Evolutionary conservation across 805 yeast species (phyloP), one percentile per base, ranked within the genome.

Genomic region (Schwanniomyces yamadae): DNA sequence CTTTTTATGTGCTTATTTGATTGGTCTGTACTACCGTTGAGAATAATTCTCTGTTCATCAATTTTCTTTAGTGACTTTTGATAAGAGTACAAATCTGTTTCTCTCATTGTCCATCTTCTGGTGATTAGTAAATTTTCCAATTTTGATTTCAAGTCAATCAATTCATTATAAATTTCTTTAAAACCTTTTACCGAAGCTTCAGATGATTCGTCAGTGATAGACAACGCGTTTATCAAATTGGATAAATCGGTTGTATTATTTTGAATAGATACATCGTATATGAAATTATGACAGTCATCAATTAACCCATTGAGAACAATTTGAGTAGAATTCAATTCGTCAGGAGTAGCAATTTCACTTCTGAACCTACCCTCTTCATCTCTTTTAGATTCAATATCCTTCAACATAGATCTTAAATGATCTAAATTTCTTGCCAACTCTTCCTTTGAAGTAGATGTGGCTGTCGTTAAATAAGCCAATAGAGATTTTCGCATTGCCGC

Each of bases 91-190:
- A 93, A 71, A 63, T 93, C 99, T 0, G 99, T 93, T 53, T 90
- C 96, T 54, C 99, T 78, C 65, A 93, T 69, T 2, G 98, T 91
- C 99, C 99, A 93, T 58, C 99, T 77, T 61, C 96, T 81, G 3
- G 99, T 93, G 29, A 93, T 79, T 49, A 91, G 71, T 44, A 93
- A 67, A 47, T 86, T 87, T 49, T 87, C 96, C 42, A 93, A 71
- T 13, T 82, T 81, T 16, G 78, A 71, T 57, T 88, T 86, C 48
- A 88, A 71, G 29, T 73, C 77, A 20, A 76, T 65, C 46, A 93
- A 67, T 40, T 77, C 71, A 32, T 76, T 71, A 61, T 85, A 90
- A 19, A 84, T 69, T 33, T 69, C 65, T 36, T 85, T 70, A 33
- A 71, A 61, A 24, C 31, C 40, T 16, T 33, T 41, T 13, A 44